Evolutionary conservation across 331 rosid species (phyloP), one percentile per base, ranked within the genome.

Genomic region (Pyracantha coccinea): DNA sequence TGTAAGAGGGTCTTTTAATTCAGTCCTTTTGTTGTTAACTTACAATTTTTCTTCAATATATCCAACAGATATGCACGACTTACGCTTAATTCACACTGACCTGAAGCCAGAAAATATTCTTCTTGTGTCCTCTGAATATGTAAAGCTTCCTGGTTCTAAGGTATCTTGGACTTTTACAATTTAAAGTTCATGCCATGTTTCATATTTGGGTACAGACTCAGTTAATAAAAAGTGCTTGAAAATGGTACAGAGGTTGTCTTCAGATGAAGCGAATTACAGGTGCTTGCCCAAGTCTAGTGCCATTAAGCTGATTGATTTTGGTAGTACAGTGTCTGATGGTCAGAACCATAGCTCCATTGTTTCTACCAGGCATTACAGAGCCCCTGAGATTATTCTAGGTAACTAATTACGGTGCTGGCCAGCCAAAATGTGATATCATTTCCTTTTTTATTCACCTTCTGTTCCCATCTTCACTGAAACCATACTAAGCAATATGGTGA

Each of bases 301-400:
- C 79, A 91, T 89, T 71, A 91, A 91, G 79, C 97, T 91, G 83
- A 89, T 91, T 77, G 95, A 91, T 83, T 91, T 91, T 70, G 95
- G 97, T 78, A 91, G 97, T 78, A 88, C 95, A n/a, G 83, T 92
- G 29, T 83, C 82, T 83, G 93, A 91, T 68, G 86, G 89, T 80
- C 93, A 86, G 72, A 92, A 85, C 71, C 95, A 89, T 81, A 89
- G 84, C 83, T 91, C 90, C 73, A 86, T 91, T 69, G 97, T 91
- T 70, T 91, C 93, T 71, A 91, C 97, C 28, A 90, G 95, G 71
- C 97, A 91, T 79, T 91, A 89, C 80, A 85, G 94, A 65, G 92
- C 97, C 20, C 97, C 97, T 8, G 95, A 91, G 79, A 91, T 92
- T 77, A 89, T 92, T 59, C 70, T 92, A 75, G 97, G 97, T 88